Evolutionary conservation across 2,329 filamentous ascomycete species (phyloP).

Genomic region (Nigrograna mackinnonii): DNA sequence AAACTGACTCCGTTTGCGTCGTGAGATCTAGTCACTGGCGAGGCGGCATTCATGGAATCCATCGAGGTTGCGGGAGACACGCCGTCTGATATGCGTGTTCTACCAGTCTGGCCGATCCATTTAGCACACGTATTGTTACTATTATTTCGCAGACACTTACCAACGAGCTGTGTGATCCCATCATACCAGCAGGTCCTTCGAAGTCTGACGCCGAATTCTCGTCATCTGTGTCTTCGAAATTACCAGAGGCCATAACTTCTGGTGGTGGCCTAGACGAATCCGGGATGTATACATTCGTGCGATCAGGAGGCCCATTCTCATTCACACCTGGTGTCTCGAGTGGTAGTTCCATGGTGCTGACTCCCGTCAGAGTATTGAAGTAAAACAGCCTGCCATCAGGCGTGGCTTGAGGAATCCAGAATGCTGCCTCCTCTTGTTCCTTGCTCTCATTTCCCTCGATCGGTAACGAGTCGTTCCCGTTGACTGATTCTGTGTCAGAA

Average conservation of each 20-base stretch:
- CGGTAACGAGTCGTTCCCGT: conserved; percentile 53
- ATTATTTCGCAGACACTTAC: conserved; percentile 52
- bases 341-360: conserved; percentile 91
- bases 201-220: conserved; percentile 81
- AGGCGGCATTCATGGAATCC: conserved; percentile 80
- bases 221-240: conserved; percentile 88
- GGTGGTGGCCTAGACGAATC: conserved; percentile 88
- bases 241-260: conserved; percentile 86
- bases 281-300: conserved; percentile 84
- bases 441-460: conserved; percentile 67
- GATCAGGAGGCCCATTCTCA: conserved; percentile 85
- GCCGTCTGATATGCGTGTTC: conserved; percentile 67
- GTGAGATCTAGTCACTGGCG: conserved; percentile 60
- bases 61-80: conserved; percentile 87
- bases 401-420: conserved; percentile 98
- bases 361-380: conserved; percentile 96
- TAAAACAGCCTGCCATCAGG: conserved; percentile 92
- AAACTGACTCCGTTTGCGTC: conserved; percentile 46
- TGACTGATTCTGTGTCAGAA: conserved; percentile 51
- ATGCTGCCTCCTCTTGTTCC: conserved; percentile 86
- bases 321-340: conserved; percentile 84
- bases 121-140: conserved; percentile 16
- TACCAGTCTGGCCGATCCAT: conserved; percentile 20
- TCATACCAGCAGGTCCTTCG: conserved; percentile 76
- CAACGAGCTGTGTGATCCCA: conserved; percentile 70